Base-by-base conservation (phyloP, 2,329 filamentous ascomycete genomes). In the Ophiostoma montium region DNA sequence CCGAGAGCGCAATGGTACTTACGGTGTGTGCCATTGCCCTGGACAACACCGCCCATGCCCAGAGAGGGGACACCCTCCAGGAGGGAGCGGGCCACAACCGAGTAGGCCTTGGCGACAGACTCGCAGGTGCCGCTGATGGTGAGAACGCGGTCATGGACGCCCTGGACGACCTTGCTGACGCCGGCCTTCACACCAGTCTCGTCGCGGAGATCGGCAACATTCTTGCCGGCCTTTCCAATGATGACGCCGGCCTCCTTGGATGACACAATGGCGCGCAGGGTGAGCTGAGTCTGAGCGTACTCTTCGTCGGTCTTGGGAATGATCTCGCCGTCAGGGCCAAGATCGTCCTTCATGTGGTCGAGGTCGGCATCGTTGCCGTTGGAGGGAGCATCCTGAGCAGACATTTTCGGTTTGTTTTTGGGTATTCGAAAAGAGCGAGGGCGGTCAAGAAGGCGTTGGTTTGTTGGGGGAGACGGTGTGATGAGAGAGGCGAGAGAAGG, bases 161-260 rank as follows among this genome's bases (percentile, higher is more conserved):
- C 90, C 57, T 90, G 88, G 43, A 98, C 92, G 48, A 96, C 92
- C 73, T 98, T 98, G 78, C 89, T 95, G 56, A 98, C 92, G 57
- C 92, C 92, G 53, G 92, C 92, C 70, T 94, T 95, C 60, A 98
- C 92, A 52, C 90, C 92, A 57, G 92, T 98, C 70, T 96, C 90
- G 61, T 98, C 90, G 63, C 92, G 84, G 55, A 98, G 76, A 62
- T 96, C 90, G 44, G 92, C 92, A 49, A 98, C 92, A 62, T 98
- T 96, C 76, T 96, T 95, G 63, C 92, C 92, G 51, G 84, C 88
- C 71, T 98, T 98, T 67, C 92, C 92, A 66, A 98, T 98, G 67
- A 98, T 96, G 60, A 98, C 88, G 62, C 92, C 92, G 52, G 92
- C 92, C 70, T 98, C 92, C 72, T 96, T 96, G 65, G 92, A 95